Conservation (phyloP, 805 yeast genomes). For the Ogataea parapolymorpha region DNA sequence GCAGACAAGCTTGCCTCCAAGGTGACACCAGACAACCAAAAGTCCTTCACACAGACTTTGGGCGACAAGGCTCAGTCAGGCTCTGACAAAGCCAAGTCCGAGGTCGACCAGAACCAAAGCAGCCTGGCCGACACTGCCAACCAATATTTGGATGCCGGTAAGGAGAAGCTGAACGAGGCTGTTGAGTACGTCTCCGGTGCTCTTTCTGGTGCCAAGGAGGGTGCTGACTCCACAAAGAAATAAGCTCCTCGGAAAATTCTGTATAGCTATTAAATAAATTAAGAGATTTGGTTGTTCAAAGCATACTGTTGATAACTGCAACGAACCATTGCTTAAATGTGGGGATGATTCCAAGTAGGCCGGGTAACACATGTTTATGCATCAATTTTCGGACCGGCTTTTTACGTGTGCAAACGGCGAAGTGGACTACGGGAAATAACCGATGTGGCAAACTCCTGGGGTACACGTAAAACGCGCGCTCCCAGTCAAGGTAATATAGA, state of each 20-base stretch:
- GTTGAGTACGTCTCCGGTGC: conserved; percentile 59
- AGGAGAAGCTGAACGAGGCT: conserved; percentile 45
- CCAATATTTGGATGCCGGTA: conserved; percentile 45
- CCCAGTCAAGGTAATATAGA: conserved; percentile 1
- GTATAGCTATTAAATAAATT: background rate
- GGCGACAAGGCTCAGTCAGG: conserved; percentile 43
- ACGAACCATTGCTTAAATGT: background rate
- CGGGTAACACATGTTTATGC: background rate
- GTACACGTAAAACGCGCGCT: background rate
- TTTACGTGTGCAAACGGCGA: conserved; percentile 5
- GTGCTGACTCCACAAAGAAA: conserved; percentile 28
- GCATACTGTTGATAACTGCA: too few species aligned
- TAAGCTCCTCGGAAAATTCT: background rate
- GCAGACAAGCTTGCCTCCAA: conserved; percentile 62
- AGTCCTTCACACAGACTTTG: conserved; percentile 65
- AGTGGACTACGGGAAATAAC: conserved; percentile 6
- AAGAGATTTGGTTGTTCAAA: background rate
- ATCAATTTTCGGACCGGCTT: background rate
- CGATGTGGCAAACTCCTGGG: conserved; percentile 8
- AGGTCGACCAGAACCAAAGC: conserved; percentile 12
- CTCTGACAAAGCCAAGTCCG: conserved; percentile 41
- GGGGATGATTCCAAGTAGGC: conserved; percentile 8
- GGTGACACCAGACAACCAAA: conserved; percentile 61
- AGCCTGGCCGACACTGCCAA: conserved; percentile 43
- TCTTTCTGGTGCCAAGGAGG: conserved; percentile 52